These are phyloP conservation scores for Citrus trifoliata DNA, from an alignment of 345 rosid genomes.

Conservation along the genomic window DNA sequence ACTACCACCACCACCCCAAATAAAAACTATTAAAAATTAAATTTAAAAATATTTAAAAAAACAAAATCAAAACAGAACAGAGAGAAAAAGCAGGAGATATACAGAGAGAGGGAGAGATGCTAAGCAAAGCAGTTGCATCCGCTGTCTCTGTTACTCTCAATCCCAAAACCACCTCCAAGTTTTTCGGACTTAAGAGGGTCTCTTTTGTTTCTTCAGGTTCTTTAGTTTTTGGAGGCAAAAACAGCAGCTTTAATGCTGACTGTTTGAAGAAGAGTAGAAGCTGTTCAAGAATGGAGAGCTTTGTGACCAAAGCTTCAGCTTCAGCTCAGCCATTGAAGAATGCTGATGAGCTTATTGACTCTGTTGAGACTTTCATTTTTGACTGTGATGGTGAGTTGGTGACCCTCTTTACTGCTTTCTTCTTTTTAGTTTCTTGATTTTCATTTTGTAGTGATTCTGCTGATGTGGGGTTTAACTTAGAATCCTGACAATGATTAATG, in stretches of 20 bases:
- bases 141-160: constrained; percentile 24
- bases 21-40: background rate
- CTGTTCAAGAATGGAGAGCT: constrained; percentile 31
- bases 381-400: constrained; percentile 97
- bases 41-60: background rate
- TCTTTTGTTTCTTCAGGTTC: constrained; percentile 20
- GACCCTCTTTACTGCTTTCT: background rate
- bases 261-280: constrained; percentile 14
- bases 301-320: constrained; percentile 34
- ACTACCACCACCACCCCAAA: constrained; percentile 1
- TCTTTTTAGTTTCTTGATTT: background rate
- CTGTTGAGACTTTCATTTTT: constrained; percentile 90
- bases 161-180: constrained; percentile 10
- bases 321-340: constrained; percentile 69
- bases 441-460: background rate
- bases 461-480: background rate
- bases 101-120: constrained; percentile 27
- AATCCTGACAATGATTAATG: background rate
- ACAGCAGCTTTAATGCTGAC: background rate
- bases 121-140: constrained; percentile 36
- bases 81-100: background rate
- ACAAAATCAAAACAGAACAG: background rate
- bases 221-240: constrained; percentile 11
- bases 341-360: constrained; percentile 79
- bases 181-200: constrained; percentile 15